Evolutionary conservation across 192 early-diverging fungal genomes (phyloP).

Genomic region (Linderina pennispora): DNA sequence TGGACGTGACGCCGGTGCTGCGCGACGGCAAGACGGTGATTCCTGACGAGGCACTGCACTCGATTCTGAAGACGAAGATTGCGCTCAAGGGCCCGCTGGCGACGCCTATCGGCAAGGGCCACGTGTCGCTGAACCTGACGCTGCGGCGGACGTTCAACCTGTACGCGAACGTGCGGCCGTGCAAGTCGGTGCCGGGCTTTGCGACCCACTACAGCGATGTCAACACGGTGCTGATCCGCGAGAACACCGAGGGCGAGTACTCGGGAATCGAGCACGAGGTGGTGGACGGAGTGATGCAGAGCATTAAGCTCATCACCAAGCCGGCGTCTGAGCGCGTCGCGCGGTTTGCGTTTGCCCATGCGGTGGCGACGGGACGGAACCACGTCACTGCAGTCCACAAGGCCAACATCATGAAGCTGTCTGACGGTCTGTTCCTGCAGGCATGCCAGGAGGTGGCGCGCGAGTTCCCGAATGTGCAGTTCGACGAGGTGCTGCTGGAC

Average conservation of each 20-base stretch:
- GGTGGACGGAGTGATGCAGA: conserved; percentile 95
- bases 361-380: conserved; percentile 80
- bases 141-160: conserved; percentile 93
- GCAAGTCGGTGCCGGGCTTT: conserved; percentile 94
- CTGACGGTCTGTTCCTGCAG: conserved; percentile 96
- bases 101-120: conserved; percentile 98
- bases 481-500: conserved; percentile 90
- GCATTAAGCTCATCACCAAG: conserved; percentile 98
- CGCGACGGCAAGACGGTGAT: conserved; percentile 91
- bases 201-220: conserved; percentile 96
- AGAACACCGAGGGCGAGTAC: conserved; percentile 99
- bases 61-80: conserved; percentile 93
- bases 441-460: conserved; percentile 86
- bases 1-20: conserved; percentile 88
- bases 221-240: conserved; percentile 96
- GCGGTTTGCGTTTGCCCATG: conserved; percentile 94
- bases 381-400: conserved; percentile 98
- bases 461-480: conserved; percentile 87
- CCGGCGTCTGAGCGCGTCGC: conserved; percentile 88
- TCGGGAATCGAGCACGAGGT: conserved; percentile 97
- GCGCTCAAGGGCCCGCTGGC: conserved; percentile 97
- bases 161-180: conserved; percentile 97
- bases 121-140: conserved; percentile 90
- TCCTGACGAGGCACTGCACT: conserved; percentile 83
- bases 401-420: conserved; percentile 94